Base-by-base conservation (phyloP, 1,139 yeast genomes). In the Saccharomyces pastorianus region DNA sequence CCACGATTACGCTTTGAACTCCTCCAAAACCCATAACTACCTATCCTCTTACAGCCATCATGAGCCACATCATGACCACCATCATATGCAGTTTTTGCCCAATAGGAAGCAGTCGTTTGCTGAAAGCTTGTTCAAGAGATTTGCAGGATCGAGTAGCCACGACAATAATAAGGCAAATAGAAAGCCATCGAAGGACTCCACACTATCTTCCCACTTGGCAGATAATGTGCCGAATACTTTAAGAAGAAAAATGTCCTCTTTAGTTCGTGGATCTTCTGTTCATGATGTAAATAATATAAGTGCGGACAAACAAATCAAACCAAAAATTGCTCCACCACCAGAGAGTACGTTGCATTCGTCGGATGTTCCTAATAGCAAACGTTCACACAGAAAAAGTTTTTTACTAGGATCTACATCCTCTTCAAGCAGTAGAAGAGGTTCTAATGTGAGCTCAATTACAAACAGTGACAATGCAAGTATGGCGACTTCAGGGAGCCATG, bases 21-120 rank as follows among this genome's bases (percentile, higher is more conserved):
- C 53, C 11, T 7, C 27, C 6, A 41, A 20, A 14, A 48, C 25
- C 17, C 27, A 20, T 6, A 20, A 48, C 50, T 29, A 48, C 14
- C 14, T 14, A 13, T 28, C 48, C n/a, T 31, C 46, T 14, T 49
- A 51, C 44, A 29, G 48, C 14, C 17, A 11, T 13, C 28, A 48
- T 42, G 50, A 49, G 31, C 7, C 27, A 13, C 53, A 53, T n/a
- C 47, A 23, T 26, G 56, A 32, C 56, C 59, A 17, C 53, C 61
- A 44, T 31, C 28, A 46, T 31, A 26, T 41, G 28, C 51, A 49
- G 47, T 26, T 14, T 11, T 38, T 41, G 7, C 32, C 51, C 14
- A 27, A 28, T 13, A 58, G 66, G 34, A 64, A 64, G 53, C 55
- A 59, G 26, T 64, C 68, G 0, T 61, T 64, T 51, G 66, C 68